These are phyloP conservation scores for Xylaria polymorpha DNA, from an alignment of 2,329 filamentous ascomycete genomes.

Conservation along the genomic window DNA sequence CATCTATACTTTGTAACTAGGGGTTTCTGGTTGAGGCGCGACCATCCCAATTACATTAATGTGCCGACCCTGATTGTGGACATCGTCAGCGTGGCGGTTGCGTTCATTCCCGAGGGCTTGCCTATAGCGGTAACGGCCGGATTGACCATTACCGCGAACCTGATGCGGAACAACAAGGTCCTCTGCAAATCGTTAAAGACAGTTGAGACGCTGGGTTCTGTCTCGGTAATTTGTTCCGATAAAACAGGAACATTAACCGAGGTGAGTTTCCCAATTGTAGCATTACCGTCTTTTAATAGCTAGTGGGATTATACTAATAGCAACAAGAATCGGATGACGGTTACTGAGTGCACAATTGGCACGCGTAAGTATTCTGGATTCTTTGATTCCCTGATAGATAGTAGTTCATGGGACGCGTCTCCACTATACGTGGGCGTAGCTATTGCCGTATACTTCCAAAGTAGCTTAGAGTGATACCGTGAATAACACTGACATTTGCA, in stretches of 20 bases:
- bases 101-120: slow-evolving; percentile 80
- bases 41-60: slow-evolving; percentile 76
- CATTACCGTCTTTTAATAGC: neutral
- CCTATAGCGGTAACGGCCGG: slow-evolving; percentile 77
- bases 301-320: slow-evolving; percentile 18
- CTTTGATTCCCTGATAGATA: neutral
- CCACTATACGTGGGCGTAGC: neutral
- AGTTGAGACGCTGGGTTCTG: slow-evolving; percentile 78
- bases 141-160: slow-evolving; percentile 79
- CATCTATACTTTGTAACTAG: slow-evolving; percentile 51
- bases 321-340: slow-evolving; percentile 74
- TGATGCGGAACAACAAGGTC: slow-evolving; percentile 81
- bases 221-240: slow-evolving; percentile 80
- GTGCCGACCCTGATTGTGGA: slow-evolving; percentile 78
- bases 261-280: slow-evolving; percentile 49
- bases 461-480: neutral
- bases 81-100: slow-evolving; percentile 77
- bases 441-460: neutral
- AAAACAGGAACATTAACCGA: slow-evolving; percentile 78
- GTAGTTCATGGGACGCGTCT: neutral
- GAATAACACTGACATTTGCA: neutral
- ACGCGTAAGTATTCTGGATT: slow-evolving; percentile 36
- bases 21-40: slow-evolving; percentile 75
- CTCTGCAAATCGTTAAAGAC: slow-evolving; percentile 85
- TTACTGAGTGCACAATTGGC: slow-evolving; percentile 75